A percentile compares a stretch with the other conserved stretches of the same genome.
Evolutionary conservation across 345 rosid genomes (phyloP).

Genomic region (Brassica incana): DNA sequence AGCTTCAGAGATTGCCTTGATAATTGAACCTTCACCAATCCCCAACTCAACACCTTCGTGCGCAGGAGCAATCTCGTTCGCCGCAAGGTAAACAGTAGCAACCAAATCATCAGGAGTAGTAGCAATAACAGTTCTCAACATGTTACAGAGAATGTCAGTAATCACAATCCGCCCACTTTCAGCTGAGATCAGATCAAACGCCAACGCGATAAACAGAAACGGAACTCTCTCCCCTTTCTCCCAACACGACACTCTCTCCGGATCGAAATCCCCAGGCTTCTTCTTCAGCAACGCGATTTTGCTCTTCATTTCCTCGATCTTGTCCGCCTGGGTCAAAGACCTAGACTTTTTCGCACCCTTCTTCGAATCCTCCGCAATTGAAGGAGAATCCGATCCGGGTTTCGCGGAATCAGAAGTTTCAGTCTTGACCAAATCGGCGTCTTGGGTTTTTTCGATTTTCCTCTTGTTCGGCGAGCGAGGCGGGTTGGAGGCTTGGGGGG

Average conservation of each 20-base stretch:
- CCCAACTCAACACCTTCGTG: conserved; percentile 95
- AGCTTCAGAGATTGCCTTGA: conserved; percentile 82
- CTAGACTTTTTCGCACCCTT: conserved; percentile 35
- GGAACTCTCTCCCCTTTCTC: conserved; percentile 78
- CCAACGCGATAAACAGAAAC: conserved; percentile 65
- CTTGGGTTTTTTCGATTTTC: conserved; percentile 41
- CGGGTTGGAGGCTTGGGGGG: conserved; percentile 31
- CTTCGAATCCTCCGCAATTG: conserved; percentile 24
- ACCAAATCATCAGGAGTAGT: conserved; percentile 79
- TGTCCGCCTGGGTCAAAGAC: conserved; percentile 37
- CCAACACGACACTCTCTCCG: conserved; percentile 61
- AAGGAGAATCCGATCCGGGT: conserved; percentile 25
- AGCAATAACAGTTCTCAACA: conserved; percentile 77
- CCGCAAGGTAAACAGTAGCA: conserved; percentile 66
- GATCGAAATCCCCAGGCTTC: conserved; percentile 63
- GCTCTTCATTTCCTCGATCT: conserved; percentile 51
- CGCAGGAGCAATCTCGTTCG: conserved; percentile 79
- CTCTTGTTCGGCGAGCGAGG: conserved; percentile 53
- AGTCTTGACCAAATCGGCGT: conserved; percentile 6
- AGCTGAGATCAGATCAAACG: conserved; percentile 66
- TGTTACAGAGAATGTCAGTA: conserved; percentile 83
- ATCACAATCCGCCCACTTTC: conserved; percentile 79
- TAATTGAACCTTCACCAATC: conserved; percentile 75
- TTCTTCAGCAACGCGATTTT: conserved; percentile 63
- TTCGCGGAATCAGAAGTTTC: conserved; percentile 21